Evolutionary conservation across 257 asterid species (phyloP).

Genomic region (Solanum pimpinellifolium): DNA sequence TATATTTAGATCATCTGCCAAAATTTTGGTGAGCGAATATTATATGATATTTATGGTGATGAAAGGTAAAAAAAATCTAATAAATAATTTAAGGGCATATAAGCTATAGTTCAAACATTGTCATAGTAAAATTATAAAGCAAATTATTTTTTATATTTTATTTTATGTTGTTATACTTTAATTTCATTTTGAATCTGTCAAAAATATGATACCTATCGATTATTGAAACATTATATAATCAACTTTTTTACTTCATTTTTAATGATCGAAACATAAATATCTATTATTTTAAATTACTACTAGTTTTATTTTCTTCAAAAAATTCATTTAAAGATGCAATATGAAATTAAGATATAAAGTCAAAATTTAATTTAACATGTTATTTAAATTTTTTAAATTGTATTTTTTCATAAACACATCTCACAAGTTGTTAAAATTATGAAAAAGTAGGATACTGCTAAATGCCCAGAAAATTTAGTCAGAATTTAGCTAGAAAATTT

Average conservation of each 20-base stretch:
- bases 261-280: background rate
- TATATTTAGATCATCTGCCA: background rate
- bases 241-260: background rate
- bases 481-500: no score
- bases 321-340: background rate
- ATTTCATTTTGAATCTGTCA: no score
- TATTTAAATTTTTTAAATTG: no score
- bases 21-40: background rate
- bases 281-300: background rate
- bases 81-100: background rate
- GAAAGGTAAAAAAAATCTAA: background rate
- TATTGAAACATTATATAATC: no score
- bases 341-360: background rate
- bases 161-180: no score
- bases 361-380: no score
- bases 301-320: background rate
- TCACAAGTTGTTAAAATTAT: no score
- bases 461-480: no score
- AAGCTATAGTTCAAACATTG: background rate
- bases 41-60: background rate
- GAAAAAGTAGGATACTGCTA: no score
- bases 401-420: no score
- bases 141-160: background rate
- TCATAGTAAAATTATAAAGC: background rate
- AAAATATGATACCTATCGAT: no score